Percentiles rank a stretch among this genome's conserved stretches.
These are phyloP conservation scores for Zygoascus tannicola DNA, from an alignment of 805 yeast genomes.

Conservation along the genomic window DNA sequence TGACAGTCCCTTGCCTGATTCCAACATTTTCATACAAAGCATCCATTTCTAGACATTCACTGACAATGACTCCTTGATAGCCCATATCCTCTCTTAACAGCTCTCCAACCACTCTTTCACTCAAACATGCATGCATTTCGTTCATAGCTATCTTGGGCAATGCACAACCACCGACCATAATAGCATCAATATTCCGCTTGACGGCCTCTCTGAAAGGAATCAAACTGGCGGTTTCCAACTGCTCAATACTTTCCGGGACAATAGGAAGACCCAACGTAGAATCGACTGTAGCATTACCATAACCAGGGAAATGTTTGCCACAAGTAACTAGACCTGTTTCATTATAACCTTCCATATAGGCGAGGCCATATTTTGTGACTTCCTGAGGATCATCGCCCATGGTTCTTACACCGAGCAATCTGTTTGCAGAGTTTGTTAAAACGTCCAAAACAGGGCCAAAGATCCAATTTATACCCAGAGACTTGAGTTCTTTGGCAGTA, in stretches of 20 bases:
- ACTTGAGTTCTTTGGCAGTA: constrained; percentile 41
- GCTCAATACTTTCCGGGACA: constrained; percentile 47
- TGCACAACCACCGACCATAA: constrained; percentile 56
- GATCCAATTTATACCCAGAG: constrained; percentile 47
- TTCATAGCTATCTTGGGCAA: constrained; percentile 51
- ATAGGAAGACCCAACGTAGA: constrained; percentile 48
- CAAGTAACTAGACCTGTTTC: constrained; percentile 46
- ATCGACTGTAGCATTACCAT: constrained; percentile 52
- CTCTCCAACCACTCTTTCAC: constrained; percentile 43
- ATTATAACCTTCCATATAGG: constrained; percentile 43
- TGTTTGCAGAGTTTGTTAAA: constrained; percentile 45
- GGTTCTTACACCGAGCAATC: constrained; percentile 50
- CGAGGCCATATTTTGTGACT: constrained; percentile 45
- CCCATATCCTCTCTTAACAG: constrained; percentile 42
- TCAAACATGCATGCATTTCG: constrained; percentile 54
- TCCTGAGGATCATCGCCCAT: constrained; percentile 54
- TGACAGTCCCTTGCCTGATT: constrained; percentile 54
- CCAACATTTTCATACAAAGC: constrained; percentile 55
- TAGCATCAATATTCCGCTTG: constrained; percentile 41
- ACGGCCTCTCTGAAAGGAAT: constrained; percentile 44
- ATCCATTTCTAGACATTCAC: constrained; percentile 57
- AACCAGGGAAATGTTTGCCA: constrained; percentile 62
- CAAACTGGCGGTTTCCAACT: constrained; percentile 40
- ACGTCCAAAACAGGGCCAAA: constrained; percentile 59
- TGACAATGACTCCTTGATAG: constrained; percentile 47